A percentile compares a stretch with the other conserved stretches of the same genome.
phyloP scores from a whole-genome alignment of 768 basidiomycete species.

The Suillus alpinus region DNA sequence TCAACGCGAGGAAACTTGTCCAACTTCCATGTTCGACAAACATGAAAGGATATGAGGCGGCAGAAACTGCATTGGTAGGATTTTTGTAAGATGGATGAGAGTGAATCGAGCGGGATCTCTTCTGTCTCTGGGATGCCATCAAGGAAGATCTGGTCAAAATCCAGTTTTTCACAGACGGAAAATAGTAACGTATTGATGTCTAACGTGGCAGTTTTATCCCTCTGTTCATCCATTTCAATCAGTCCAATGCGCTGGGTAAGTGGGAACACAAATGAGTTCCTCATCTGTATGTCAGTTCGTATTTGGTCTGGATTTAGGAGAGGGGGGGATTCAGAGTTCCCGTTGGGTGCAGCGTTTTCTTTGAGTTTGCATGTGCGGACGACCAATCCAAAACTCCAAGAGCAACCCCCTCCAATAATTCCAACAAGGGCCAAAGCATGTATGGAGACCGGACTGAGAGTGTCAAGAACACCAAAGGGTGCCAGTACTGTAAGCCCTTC shows the following conservation, averaged over 20 bases:
- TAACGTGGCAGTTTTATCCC: not conserved
- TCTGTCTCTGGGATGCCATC: slow-evolving; percentile 1
- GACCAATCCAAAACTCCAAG: not conserved
- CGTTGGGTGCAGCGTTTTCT: not conserved
- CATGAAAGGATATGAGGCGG: slow-evolving; percentile 2
- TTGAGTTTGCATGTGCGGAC: not conserved
- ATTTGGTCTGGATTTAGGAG: not conserved
- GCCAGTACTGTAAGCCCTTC: not conserved
- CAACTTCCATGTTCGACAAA: slow-evolving; percentile 4
- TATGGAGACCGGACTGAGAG: not conserved
- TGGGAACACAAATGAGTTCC: not conserved
- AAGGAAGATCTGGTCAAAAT: slow-evolving; percentile 3
- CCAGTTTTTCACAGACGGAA: slow-evolving; percentile 3
- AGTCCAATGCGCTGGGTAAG: not conserved
- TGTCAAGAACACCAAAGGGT: not conserved
- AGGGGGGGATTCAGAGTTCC: not conserved
- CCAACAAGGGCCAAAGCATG: not conserved
- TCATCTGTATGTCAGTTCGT: not conserved
- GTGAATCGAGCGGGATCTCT: not conserved
- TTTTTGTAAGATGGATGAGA: slow-evolving; percentile 1
- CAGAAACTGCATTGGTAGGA: slow-evolving; percentile 6
- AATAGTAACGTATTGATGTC: not conserved
- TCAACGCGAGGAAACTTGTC: not conserved
- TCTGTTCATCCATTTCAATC: not conserved
- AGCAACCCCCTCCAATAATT: not conserved